A percentile compares a stretch with the other conserved stretches of the same genome.
phyloP scores from a whole-genome alignment of 2,329 filamentous ascomycete species.

The Acephala macrosclerotiorum region DNA sequence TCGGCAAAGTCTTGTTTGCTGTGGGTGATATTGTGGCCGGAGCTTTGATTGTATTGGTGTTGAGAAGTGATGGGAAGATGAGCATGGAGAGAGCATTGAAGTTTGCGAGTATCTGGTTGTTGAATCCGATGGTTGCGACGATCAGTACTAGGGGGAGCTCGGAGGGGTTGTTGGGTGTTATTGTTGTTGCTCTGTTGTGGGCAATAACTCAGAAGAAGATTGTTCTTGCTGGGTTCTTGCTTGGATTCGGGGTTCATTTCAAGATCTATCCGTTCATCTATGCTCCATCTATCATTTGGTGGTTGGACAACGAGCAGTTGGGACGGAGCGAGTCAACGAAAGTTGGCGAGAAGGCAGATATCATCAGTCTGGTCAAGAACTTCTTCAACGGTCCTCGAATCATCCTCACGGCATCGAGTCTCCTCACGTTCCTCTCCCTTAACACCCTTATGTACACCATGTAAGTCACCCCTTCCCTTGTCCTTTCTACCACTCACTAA shows the following conservation, averaged over 20 bases:
- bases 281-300: conserved; percentile 81
- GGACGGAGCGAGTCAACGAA: conserved; percentile 26
- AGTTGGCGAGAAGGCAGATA: conserved; percentile 37
- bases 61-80: conserved; percentile 49
- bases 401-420: conserved; percentile 66
- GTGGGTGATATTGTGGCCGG: conserved; percentile 84
- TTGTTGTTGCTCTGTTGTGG: conserved; percentile 86
- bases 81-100: conserved; percentile 64
- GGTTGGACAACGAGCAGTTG: conserved; percentile 69
- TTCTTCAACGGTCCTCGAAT: conserved; percentile 65
- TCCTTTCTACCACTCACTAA: background rate
- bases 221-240: conserved; percentile 71
- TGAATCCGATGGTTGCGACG: conserved; percentile 98
- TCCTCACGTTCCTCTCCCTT: conserved; percentile 75
- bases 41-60: conserved; percentile 71
- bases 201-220: conserved; percentile 72
- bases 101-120: conserved; percentile 88
- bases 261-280: conserved; percentile 99
- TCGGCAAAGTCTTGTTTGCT: conserved; percentile 88
- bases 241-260: conserved; percentile 91
- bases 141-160: conserved; percentile 96
- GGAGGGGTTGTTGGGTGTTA: conserved; percentile 85
- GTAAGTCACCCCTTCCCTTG: conserved; percentile 52
- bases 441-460: conserved; percentile 81
- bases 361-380: conserved; percentile 37